A percentile compares a stretch with the other conserved stretches of the same genome.
Evolutionary conservation across 2,329 filamentous ascomycete species (phyloP).

Genomic region (Pseudocercospora fijiensis): DNA sequence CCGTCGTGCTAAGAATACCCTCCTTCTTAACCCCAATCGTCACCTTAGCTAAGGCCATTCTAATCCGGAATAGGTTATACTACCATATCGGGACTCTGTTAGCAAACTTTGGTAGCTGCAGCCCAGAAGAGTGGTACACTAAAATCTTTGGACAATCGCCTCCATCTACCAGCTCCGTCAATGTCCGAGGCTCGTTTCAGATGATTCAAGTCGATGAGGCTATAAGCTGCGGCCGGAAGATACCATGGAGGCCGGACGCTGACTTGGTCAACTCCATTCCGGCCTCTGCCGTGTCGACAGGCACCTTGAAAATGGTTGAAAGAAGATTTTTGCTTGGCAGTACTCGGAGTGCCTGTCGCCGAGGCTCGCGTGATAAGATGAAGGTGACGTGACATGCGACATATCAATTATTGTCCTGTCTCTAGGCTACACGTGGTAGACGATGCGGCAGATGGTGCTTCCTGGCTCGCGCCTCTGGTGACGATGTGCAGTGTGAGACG

Average conservation of each 20-base stretch:
- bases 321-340: slow-evolving; percentile 1
- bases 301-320: neutral
- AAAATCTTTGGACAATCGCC: too few relatives aligned
- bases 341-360: neutral
- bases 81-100: too few relatives aligned
- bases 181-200: neutral
- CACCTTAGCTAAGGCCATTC: too few relatives aligned
- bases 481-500: neutral
- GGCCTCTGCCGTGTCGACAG: neutral
- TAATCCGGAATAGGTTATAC: too few relatives aligned
- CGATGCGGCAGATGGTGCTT: slow-evolving; percentile 1
- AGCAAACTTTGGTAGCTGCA: too few relatives aligned
- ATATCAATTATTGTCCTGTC: neutral
- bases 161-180: neutral
- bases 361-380: neutral
- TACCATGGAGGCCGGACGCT: neutral
- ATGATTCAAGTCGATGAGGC: neutral
- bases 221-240: neutral
- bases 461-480: neutral
- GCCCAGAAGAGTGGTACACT: too few relatives aligned
- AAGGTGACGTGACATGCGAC: neutral
- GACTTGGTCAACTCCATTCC: neutral
- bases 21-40: too few relatives aligned
- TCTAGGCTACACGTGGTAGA: neutral
- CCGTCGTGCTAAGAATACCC: too few relatives aligned